Evolutionary conservation across 2,329 filamentous ascomycete genomes (phyloP).

Genomic region (Xylaria sp.): DNA sequence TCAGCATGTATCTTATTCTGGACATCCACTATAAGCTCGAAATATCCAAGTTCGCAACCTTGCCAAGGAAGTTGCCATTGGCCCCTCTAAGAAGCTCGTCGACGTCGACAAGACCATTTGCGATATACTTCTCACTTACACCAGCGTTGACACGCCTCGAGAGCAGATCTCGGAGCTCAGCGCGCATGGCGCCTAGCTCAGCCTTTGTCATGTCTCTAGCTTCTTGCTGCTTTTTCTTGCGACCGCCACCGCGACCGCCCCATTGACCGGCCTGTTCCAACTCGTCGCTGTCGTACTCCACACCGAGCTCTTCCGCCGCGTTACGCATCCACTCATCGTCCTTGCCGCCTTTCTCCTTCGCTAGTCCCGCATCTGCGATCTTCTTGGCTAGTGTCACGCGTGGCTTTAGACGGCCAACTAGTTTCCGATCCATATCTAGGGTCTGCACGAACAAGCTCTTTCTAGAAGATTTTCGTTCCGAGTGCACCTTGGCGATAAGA

Average conservation of each 20-base stretch:
- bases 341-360: constrained; percentile 86
- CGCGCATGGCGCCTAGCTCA: constrained; percentile 76
- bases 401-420: constrained; percentile 80
- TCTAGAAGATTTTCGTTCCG: constrained; percentile 60
- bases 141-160: constrained; percentile 83
- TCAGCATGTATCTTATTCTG: not conserved
- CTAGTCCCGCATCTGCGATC: constrained; percentile 82
- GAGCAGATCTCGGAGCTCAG: constrained; percentile 77
- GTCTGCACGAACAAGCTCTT: constrained; percentile 79
- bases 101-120: constrained; percentile 85
- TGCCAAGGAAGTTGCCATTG: constrained; percentile 74
- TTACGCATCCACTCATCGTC: constrained; percentile 86
- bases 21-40: constrained; percentile 46
- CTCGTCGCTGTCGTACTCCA: constrained; percentile 92
- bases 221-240: constrained; percentile 80
- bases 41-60: constrained; percentile 56
- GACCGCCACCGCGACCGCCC: constrained; percentile 76
- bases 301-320: constrained; percentile 90
- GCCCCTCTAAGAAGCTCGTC: constrained; percentile 74
- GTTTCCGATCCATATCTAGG: constrained; percentile 82
- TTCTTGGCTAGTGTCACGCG: constrained; percentile 85
- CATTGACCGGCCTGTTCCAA: constrained; percentile 73
- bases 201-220: constrained; percentile 75
- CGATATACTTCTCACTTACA: constrained; percentile 87
- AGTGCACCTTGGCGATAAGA: constrained; percentile 89